Evolutionary conservation across 805 yeast genomes (phyloP), one percentile per base, ranked within the genome.

Genomic region (Kluyveromyces dobzhanskii): DNA sequence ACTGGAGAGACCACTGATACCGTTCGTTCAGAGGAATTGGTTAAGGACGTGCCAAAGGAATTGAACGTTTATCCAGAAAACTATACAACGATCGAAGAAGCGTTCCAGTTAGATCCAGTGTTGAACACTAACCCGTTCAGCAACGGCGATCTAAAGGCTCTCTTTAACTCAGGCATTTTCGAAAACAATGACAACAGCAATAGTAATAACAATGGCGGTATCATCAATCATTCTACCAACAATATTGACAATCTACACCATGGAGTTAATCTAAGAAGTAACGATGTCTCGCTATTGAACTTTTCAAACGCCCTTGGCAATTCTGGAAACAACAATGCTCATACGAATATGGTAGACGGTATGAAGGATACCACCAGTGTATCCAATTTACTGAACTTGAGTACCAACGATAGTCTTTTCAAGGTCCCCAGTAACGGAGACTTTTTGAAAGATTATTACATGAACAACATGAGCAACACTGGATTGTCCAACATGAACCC

Each of bases 61-160:
- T 16, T 34, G 18, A 34, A 34, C 13, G 37, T 24, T 14, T 25
- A 25, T 12, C 37, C 37, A 8, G 37, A 39, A 3, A 37, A 35
- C 24, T 36, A 38, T 10, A 35, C 36, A 8, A 41, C 40, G 3
- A 34, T 27, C 14, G 43, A 18, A 4, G 59, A 52, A 30, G 62
- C 61, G 1, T 45, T 58, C 18, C 58, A 58, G 23, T 40, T 52
- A 17, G 63, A 58, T 37, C 59, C 63, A 4, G 57, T 57, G 5
- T 42, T 58, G 32, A 57, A 55, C 31, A 47, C 50, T 12, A 55
- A 50, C 39, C 45, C 47, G 4, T 44, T 49, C 28, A 50, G 55
- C 38, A 47, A 48, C 32, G 32, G 40, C 2, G 58, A 55, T 34
- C 39, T 57, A 18, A 42, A 44, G 3, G 44, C 46, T 12, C 50